A percentile compares a stretch with the other conserved stretches of the same genome.
Conservation (phyloP, 345 rosid genomes). For the Euphorbia peplus region DNA sequence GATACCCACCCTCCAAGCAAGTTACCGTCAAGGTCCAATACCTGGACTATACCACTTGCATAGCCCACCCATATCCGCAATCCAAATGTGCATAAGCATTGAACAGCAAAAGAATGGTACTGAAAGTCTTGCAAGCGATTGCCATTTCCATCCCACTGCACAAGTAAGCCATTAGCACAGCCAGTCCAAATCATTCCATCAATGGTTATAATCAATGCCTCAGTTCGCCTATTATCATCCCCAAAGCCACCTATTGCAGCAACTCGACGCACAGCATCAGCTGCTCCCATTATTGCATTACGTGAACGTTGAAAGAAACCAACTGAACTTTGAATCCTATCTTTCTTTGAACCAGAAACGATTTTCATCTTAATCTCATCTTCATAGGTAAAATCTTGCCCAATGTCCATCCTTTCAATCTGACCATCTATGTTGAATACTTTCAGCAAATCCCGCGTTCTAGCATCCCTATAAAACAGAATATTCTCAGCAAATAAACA, state of each 20-base stretch:
- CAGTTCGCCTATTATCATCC: constrained; percentile 79
- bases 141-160: constrained; percentile 92
- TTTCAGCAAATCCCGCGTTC: constrained; percentile 77
- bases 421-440: constrained; percentile 91
- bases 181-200: constrained; percentile 98
- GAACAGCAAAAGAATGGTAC: constrained; percentile 60
- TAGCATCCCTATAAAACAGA: constrained; percentile 76
- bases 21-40: constrained; percentile 82
- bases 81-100: constrained; percentile 78
- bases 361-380: constrained; percentile 76
- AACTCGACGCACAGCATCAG: constrained; percentile 90
- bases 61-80: constrained; percentile 77
- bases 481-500: background rate
- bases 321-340: constrained; percentile 49
- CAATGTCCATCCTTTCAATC: constrained; percentile 62
- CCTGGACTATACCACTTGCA: constrained; percentile 74
- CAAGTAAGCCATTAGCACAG: constrained; percentile 71
- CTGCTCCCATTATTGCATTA: constrained; percentile 98
- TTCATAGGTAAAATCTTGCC: constrained; percentile 35
- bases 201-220: constrained; percentile 64
- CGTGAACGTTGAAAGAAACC: constrained; percentile 97
- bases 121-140: constrained; percentile 69
- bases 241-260: constrained; percentile 82
- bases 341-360: constrained; percentile 70
- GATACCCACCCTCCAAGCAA: constrained; percentile 77